Evolutionary conservation across 164 flowering plant species (phyloP).

Genomic region (Aristolochia contorta): DNA sequence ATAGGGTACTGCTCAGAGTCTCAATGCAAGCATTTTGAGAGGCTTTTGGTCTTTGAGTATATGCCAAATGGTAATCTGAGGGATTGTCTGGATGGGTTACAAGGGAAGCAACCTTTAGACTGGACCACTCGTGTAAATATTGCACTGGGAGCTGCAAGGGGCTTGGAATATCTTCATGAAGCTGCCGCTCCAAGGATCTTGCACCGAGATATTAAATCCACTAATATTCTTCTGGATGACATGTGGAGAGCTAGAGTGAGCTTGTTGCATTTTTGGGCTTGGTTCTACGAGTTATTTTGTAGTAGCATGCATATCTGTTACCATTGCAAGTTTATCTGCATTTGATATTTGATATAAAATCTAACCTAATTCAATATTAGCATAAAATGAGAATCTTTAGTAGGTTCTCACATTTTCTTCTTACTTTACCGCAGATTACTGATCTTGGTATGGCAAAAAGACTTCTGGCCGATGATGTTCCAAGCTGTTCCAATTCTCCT

Average conservation of each 20-base stretch:
- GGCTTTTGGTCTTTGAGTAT: conserved; percentile 81
- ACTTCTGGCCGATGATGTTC: conserved; percentile 55
- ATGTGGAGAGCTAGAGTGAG: conserved; percentile 79
- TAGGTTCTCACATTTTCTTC: too few relatives aligned
- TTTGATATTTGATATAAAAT: neutral
- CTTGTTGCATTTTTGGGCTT: neutral
- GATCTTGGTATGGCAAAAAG: conserved; percentile 97
- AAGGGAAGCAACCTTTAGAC: conserved; percentile 40
- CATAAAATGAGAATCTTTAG: too few relatives aligned
- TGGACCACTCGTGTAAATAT: conserved; percentile 79
- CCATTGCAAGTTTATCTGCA: too few relatives aligned
- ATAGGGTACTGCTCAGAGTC: conserved; percentile 84
- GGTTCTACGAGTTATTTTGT: neutral
- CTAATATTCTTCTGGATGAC: conserved; percentile 84
- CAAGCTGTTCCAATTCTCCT: conserved; percentile 84
- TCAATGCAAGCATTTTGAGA: conserved; percentile 59
- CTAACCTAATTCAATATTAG: neutral
- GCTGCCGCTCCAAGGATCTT: conserved; percentile 94
- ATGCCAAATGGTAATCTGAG: conserved; percentile 82
- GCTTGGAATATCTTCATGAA: conserved; percentile 95
- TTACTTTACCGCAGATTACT: conserved; percentile 52
- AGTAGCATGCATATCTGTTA: neutral
- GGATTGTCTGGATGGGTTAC: conserved; percentile 59
- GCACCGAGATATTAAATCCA: conserved; percentile 96
- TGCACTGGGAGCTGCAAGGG: conserved; percentile 96